Evolutionary conservation across 2,329 filamentous ascomycete species (phyloP), one percentile per base, ranked within the genome.

Genomic region (Colletotrichum tropicicola): DNA sequence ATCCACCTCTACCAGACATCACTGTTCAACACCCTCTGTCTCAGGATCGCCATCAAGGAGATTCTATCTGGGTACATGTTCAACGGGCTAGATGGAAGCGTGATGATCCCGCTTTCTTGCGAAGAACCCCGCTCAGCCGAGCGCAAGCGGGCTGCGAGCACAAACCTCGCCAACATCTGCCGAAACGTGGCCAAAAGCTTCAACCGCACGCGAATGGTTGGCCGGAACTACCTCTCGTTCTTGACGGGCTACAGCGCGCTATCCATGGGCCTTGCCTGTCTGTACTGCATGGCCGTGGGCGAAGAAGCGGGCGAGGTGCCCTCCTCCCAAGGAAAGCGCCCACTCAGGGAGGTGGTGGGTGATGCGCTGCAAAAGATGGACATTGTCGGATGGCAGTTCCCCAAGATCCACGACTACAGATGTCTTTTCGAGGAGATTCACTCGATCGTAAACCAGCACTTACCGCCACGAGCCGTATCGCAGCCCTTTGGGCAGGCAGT

Each of bases 351-450:
- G 30, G 19, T 48, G 3, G 43, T 63, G 15, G 52, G 48, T 9
- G 15, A 53, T 25, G 59, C 47, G 15, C 45, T 37, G 12, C 52
- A 47, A 15, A 65, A 65, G 27, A 49, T 65, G 21, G 55, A 59
- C 5, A 52, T 65, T 23, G 61, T 57, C 25, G 48, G 52, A 7
- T 54, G 61, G 3, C 61, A 65, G 32, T 65, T 65, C 30, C 61
- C 61, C 5, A 48, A 49, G 13, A 28, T 65, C 13, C 54, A 65
- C 3, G 47, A 59, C 9, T 65, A 65, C 25, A 37, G 21, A 12
- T 9, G 19, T 10, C 39, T 55, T 15, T 15, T 65, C 9, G 61
- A 65, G 10, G 5, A 23, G 15, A n/a, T 56, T 10, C 25, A 19
- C 6, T 39, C 19, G 2, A 8, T 23, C 1, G 49, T 53, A 8